phyloP scores from a whole-genome alignment of 1,284 basidiomycete genomes.

The Marasmius tenuissimus region DNA sequence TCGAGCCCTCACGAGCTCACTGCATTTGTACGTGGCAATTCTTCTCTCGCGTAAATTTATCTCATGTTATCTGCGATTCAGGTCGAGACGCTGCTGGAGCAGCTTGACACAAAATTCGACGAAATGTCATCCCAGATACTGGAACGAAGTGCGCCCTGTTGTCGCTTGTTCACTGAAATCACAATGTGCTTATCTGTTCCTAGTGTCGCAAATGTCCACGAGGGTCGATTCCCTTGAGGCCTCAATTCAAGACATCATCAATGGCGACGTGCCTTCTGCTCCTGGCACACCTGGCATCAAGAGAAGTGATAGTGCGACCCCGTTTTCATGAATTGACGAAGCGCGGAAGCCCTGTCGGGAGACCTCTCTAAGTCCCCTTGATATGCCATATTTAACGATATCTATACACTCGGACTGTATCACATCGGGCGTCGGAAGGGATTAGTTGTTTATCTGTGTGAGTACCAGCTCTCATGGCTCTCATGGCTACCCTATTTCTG shows the following conservation, averaged over 20 bases:
- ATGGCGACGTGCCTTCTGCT: constrained; percentile 60
- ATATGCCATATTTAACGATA: background rate
- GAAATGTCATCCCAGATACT: constrained; percentile 82
- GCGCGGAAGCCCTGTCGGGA: too few relatives aligned
- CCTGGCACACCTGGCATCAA: constrained; percentile 21
- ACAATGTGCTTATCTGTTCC: constrained; percentile 7
- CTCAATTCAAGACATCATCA: constrained; percentile 83
- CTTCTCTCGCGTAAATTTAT: constrained; percentile 1
- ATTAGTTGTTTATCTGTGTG: too few relatives aligned
- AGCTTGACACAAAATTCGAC: constrained; percentile 78
- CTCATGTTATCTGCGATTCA: constrained; percentile 24
- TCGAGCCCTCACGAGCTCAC: constrained; percentile 83
- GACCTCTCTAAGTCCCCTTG: background rate
- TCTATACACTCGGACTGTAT: background rate
- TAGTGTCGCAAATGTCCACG: constrained; percentile 83
- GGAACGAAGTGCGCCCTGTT: constrained; percentile 63
- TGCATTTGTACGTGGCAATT: constrained; percentile 61
- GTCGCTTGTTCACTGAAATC: constrained; percentile 3
- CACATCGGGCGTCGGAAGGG: too few relatives aligned
- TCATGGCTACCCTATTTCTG: too few relatives aligned
- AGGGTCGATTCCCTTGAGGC: constrained; percentile 81
- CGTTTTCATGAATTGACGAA: background rate
- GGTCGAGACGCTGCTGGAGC: constrained; percentile 78
- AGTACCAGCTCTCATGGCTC: too few relatives aligned
- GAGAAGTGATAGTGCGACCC: background rate